Percentiles rank a stretch among this genome's conserved stretches.
phyloP scores from a whole-genome alignment of 1,284 basidiomycete genomes.

The Lignosus rhinocerotis region DNA sequence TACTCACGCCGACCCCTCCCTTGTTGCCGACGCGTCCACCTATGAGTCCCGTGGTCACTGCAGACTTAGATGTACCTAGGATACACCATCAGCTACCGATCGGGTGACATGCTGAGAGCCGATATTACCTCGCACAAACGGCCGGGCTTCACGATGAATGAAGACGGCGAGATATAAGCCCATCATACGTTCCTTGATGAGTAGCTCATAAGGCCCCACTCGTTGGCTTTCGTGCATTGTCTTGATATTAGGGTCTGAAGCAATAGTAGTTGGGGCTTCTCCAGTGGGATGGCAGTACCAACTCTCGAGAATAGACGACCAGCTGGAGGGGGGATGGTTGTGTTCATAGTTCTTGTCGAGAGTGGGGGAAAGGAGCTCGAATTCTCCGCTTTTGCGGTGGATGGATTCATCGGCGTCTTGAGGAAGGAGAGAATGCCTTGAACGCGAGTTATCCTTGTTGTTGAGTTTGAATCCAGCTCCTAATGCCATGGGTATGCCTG shows the following conservation, averaged over 20 bases:
- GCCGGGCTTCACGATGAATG: slow-evolving; percentile 64
- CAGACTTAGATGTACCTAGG: slow-evolving; percentile 64
- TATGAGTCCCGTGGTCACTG: slow-evolving; percentile 84
- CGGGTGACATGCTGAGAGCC: background rate
- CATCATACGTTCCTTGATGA: slow-evolving; percentile 87
- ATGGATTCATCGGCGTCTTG: slow-evolving; percentile 15
- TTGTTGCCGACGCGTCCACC: slow-evolving; percentile 87
- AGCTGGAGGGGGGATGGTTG: slow-evolving; percentile 45
- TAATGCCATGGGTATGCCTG: slow-evolving; percentile 74
- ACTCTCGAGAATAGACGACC: slow-evolving; percentile 74
- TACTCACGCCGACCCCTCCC: slow-evolving; percentile 81
- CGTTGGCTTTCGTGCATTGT: slow-evolving; percentile 23
- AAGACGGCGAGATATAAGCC: slow-evolving; percentile 81
- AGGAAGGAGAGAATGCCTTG: slow-evolving; percentile 19
- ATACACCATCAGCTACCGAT: background rate
- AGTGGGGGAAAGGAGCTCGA: slow-evolving; percentile 12
- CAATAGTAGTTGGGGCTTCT: background rate
- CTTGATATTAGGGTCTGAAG: slow-evolving; percentile 12
- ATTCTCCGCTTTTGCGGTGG: slow-evolving; percentile 20
- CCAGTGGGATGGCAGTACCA: slow-evolving; percentile 56
- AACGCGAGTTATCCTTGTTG: slow-evolving; percentile 42
- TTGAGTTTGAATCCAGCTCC: slow-evolving; percentile 73
- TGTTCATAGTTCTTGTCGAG: slow-evolving; percentile 19
- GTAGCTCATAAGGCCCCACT: slow-evolving; percentile 69
- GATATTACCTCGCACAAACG: slow-evolving; percentile 55